Evolutionary conservation across 805 yeast species (phyloP).

Genomic region (Novakomyces olei): DNA sequence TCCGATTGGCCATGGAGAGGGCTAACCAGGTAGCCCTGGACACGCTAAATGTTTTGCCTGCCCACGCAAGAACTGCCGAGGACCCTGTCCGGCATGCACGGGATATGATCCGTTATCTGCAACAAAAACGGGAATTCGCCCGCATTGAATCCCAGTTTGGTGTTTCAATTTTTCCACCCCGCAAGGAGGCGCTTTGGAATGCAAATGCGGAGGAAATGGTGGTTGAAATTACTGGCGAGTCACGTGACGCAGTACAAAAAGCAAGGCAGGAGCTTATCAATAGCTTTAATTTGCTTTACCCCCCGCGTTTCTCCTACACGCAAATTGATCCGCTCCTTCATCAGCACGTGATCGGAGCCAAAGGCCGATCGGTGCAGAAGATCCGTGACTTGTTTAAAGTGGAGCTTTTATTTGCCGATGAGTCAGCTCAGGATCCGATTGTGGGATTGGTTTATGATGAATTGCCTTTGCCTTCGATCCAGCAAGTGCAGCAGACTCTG

Average conservation of each 20-base stretch:
- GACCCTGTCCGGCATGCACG: slow-evolving; percentile 57
- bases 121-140: slow-evolving; percentile 13
- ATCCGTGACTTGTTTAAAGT: slow-evolving; percentile 23
- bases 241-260: slow-evolving; percentile 27
- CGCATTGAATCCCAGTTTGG: slow-evolving; percentile 21
- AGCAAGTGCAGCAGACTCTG: slow-evolving; percentile 6
- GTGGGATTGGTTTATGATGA: slow-evolving; percentile 33
- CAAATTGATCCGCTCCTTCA: slow-evolving; percentile 39
- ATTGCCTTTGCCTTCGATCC: slow-evolving; percentile 41
- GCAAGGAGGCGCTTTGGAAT: slow-evolving; percentile 22
- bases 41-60: slow-evolving; percentile 60
- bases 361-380: slow-evolving; percentile 14
- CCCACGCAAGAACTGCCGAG: slow-evolving; percentile 34
- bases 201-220: slow-evolving; percentile 24
- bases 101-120: slow-evolving; percentile 44
- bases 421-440: slow-evolving; percentile 17
- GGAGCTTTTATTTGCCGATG: slow-evolving; percentile 30
- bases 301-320: slow-evolving; percentile 35
- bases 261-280: slow-evolving; percentile 59
- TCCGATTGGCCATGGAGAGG: slow-evolving; percentile 34
- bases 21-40: slow-evolving; percentile 41
- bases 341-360: slow-evolving; percentile 20
- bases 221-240: slow-evolving; percentile 38
- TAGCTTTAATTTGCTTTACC: slow-evolving; percentile 49
- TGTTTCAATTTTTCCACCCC: slow-evolving; percentile 28